phyloP scores from a whole-genome alignment of 352 stramenopile species.

The Salisapilia sapeloensis region DNA sequence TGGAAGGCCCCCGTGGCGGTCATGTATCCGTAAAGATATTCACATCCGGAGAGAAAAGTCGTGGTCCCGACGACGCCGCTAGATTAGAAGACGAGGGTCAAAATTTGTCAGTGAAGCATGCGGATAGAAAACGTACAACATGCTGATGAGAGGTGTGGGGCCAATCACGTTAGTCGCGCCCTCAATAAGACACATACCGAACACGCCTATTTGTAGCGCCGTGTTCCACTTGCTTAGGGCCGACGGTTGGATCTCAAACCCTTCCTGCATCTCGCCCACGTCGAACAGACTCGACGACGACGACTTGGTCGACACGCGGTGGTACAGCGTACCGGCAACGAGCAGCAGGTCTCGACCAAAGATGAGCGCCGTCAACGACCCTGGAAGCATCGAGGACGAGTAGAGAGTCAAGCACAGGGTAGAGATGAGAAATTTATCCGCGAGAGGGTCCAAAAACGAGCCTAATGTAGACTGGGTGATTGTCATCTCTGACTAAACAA shows the following conservation, averaged over 20 bases:
- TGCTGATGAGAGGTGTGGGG: conserved; percentile 23
- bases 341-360: conserved; percentile 59
- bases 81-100: conserved; percentile 1
- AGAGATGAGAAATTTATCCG: conserved; percentile 66
- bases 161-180: conserved; percentile 47
- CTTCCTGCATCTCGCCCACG: conserved; percentile 32
- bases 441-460: conserved; percentile 68
- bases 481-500: not conserved
- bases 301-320: conserved; percentile 58
- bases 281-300: conserved; percentile 58
- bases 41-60: conserved; percentile 53
- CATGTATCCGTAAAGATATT: conserved; percentile 62
- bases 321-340: conserved; percentile 58
- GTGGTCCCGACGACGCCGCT: conserved; percentile 53
- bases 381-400: conserved; percentile 39
- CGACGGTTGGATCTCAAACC: conserved; percentile 56
- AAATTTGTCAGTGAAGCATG: conserved; percentile 2
- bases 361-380: conserved; percentile 42
- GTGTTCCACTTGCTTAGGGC: conserved; percentile 71
- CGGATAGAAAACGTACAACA: conserved; percentile 32
- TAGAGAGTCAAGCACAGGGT: conserved; percentile 64
- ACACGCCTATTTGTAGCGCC: conserved; percentile 53
- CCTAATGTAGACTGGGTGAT: conserved; percentile 48
- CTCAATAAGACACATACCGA: conserved; percentile 57
- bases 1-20: conserved; percentile 53